These are phyloP conservation scores for Collybiopsis confluens DNA, from an alignment of 768 basidiomycete species.

Conservation along the genomic window DNA sequence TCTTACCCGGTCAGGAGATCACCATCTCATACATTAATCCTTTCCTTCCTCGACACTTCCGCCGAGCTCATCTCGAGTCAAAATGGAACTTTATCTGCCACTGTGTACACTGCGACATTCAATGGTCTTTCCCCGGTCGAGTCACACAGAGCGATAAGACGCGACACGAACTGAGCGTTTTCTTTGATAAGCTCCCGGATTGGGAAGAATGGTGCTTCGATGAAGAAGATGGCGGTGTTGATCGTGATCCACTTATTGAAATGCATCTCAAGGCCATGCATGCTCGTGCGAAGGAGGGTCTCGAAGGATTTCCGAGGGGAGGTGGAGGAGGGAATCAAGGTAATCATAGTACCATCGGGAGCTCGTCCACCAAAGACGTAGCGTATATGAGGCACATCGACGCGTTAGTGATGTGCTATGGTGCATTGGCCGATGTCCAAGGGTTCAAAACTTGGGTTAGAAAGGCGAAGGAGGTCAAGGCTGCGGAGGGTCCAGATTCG, in stretches of 20 bases:
- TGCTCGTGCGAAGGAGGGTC: conserved; percentile 1
- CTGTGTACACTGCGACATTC: conserved; percentile 1
- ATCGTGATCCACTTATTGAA: not conserved
- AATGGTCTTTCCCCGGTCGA: not conserved
- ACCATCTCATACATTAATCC: conserved; percentile 5
- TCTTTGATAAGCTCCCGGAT: not conserved
- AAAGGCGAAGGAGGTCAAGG: conserved; percentile 1
- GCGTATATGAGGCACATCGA: conserved; percentile 5
- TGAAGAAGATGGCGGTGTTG: not conserved
- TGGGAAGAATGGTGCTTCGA: conserved; percentile 5
- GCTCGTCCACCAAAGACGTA: not conserved
- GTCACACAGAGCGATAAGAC: conserved; percentile 2
- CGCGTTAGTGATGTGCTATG: conserved; percentile 4
- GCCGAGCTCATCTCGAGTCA: not conserved
- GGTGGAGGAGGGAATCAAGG: not conserved
- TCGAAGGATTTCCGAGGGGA: conserved; percentile 2
- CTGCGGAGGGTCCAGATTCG: not conserved
- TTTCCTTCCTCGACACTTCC: not conserved
- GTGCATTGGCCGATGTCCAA: not conserved
- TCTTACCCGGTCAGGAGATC: not conserved
- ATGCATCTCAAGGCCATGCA: conserved; percentile 2
- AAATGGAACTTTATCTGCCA: conserved; percentile 2
- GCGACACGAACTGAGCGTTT: not conserved
- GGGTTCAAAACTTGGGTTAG: not conserved
- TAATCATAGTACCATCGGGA: not conserved